Evolutionary conservation across 2,329 filamentous ascomycete species (phyloP).

Genomic region (Exophiala sp.): DNA sequence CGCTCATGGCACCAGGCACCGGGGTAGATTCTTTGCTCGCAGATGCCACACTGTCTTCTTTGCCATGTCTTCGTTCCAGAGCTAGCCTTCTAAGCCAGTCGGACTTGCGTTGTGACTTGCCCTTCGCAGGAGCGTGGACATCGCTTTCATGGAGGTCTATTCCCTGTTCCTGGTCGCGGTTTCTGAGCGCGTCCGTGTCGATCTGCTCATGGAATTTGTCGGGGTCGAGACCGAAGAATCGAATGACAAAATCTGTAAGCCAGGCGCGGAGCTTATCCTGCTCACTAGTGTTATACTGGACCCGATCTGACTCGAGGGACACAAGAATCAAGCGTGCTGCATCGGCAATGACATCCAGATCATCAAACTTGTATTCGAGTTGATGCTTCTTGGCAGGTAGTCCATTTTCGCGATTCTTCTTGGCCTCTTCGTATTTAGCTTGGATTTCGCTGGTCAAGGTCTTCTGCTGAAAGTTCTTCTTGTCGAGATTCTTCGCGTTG

Average conservation of each 20-base stretch:
- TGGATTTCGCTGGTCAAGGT: slow-evolving; percentile 85
- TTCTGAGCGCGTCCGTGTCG: slow-evolving; percentile 60
- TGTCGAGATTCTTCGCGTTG: slow-evolving; percentile 79
- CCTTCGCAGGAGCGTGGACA: slow-evolving; percentile 62
- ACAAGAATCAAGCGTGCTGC: slow-evolving; percentile 44
- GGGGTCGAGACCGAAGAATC: slow-evolving; percentile 69
- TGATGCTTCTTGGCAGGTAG: slow-evolving; percentile 62
- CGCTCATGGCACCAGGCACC: slow-evolving; percentile 18
- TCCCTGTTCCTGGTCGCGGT: slow-evolving; percentile 70
- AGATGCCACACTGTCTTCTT: slow-evolving; percentile 71
- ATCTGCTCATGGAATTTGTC: slow-evolving; percentile 56
- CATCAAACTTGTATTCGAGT: slow-evolving; percentile 67
- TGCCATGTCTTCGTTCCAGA: slow-evolving; percentile 71
- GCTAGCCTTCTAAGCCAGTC: slow-evolving; percentile 76
- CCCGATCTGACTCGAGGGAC: slow-evolving; percentile 47
- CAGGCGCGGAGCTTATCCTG: slow-evolving; percentile 69
- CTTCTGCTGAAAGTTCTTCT: slow-evolving; percentile 84
- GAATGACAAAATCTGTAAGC: slow-evolving; percentile 67
- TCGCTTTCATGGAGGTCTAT: slow-evolving; percentile 59
- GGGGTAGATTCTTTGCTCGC: slow-evolving; percentile 86
- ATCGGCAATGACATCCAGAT: slow-evolving; percentile 59
- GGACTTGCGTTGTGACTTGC: slow-evolving; percentile 69
- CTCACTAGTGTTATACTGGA: slow-evolving; percentile 52
- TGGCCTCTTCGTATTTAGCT: slow-evolving; percentile 85
- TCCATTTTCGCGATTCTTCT: slow-evolving; percentile 60